Evolutionary conservation across 73 alveolate genomes (phyloP), one percentile per base, ranked within the genome.

Genomic region (Paramecium biaurelia): DNA sequence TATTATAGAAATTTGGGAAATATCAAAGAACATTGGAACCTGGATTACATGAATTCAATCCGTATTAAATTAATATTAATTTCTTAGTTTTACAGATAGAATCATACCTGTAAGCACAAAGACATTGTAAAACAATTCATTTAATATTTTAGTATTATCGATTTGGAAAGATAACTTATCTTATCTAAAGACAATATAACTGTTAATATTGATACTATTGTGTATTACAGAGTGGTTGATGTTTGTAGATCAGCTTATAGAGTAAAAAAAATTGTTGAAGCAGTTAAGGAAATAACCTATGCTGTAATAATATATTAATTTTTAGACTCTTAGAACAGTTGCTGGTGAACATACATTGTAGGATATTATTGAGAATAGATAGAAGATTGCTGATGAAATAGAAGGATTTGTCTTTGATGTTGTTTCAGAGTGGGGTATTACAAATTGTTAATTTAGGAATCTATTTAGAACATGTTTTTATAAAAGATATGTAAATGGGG

Each of bases 131-230:
- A 5, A 41, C 20, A 9, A 20, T 79, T 23, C 5, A 23, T 47
- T 47, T 11, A 37, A 32, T 72, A 20, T 34, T 67, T 2, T 20
- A 79, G 90, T 20, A 47, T 79, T 37, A 70, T 89, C 28, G 94
- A 89, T 70, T 67, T 89, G 10, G 57, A 67, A 21, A 76, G 94
- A 30, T 58, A 89, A 89, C 42, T 59, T 1, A 82, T 89, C 0
- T 70, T 89, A 34, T 57, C 94, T 23, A 89, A 89, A 18, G 94
- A 89, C 76, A 89, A 89, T 70, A 82, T 89, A 4, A 89, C 94
- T 63, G 94, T 89, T 12, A 53, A 70, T 89, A 89, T 89, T 38
- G 94, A 89, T 28, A 89, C 94, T 23, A 82, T 89, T 38, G 94
- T 82, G 0, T 89, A 70, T 28, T 89, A 89, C 49, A 89, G 94